These are phyloP conservation scores for Diaporthe citri DNA, from an alignment of 2,329 filamentous ascomycete species.

Conservation along the genomic window DNA sequence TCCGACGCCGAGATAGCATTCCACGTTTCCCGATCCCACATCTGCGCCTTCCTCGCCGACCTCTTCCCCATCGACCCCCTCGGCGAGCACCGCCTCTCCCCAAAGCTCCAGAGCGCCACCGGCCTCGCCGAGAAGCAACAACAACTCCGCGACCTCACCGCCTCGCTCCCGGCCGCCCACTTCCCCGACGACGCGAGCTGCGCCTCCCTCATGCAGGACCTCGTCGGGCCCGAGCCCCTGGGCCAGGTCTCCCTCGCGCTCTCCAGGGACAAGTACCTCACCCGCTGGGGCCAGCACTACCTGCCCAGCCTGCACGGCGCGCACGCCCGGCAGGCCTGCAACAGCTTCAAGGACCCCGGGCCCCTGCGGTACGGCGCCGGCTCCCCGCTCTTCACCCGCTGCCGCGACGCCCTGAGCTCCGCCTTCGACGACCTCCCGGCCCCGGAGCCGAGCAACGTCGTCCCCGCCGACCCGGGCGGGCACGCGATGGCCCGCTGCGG, in stretches of 20 bases:
- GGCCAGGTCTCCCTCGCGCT: constrained; percentile 67
- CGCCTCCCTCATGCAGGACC: constrained; percentile 62
- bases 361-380: constrained; percentile 65
- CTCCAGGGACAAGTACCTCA: constrained; percentile 52
- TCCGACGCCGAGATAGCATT: constrained; percentile 57
- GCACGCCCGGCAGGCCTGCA: constrained; percentile 69
- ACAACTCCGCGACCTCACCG: constrained; percentile 50
- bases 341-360: constrained; percentile 72
- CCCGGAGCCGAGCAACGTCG: constrained; percentile 54
- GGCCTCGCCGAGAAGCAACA: constrained; percentile 37
- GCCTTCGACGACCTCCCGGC: constrained; percentile 62
- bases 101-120: background rate
- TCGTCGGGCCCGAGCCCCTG: constrained; percentile 55
- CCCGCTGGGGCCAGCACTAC: constrained; percentile 69
- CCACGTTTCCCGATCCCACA: constrained; percentile 62
- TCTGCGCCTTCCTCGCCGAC: constrained; percentile 63
- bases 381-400: constrained; percentile 65
- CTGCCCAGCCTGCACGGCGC: constrained; percentile 68
- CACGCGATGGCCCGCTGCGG: background rate
- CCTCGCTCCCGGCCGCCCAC: constrained; percentile 51
- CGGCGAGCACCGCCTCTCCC: constrained; percentile 51
- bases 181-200: constrained; percentile 55
- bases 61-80: constrained; percentile 55
- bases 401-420: constrained; percentile 61
- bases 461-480: background rate